These are phyloP conservation scores for Epichloe bromicola DNA, from an alignment of 2,329 filamentous ascomycete species.

Conservation along the genomic window DNA sequence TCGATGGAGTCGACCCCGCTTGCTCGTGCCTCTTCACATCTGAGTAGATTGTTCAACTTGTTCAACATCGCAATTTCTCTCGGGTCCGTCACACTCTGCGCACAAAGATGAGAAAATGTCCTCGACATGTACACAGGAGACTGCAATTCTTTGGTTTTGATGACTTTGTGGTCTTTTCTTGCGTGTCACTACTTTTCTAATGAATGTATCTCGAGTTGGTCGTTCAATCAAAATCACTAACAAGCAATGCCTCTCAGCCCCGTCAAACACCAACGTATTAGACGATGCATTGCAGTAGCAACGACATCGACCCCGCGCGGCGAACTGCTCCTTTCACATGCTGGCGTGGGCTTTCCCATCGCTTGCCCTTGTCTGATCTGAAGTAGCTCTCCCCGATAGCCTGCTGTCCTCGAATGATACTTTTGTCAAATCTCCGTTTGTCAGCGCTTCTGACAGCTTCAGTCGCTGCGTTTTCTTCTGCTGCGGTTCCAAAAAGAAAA, in stretches of 20 bases:
- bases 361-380: neutral
- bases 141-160: neutral
- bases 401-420: neutral
- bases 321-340: neutral
- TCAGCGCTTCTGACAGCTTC: neutral
- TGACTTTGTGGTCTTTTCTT: neutral
- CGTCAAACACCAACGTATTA: neutral
- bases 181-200: neutral
- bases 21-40: no score
- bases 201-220: conserved; percentile 3
- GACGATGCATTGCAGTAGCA: neutral
- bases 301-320: neutral
- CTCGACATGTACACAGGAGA: neutral
- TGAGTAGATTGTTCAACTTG: no score
- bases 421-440: neutral
- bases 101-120: no score
- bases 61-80: no score
- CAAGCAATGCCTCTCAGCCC: neutral
- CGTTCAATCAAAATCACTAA: neutral
- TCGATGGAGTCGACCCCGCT: no score
- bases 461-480: neutral
- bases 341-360: neutral
- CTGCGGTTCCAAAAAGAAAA: neutral
- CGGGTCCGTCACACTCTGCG: no score
- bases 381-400: neutral